Evolutionary conservation across 306 rosid species (phyloP), one percentile per base, ranked within the genome.

Genomic region (Quercus berberidifolia): DNA sequence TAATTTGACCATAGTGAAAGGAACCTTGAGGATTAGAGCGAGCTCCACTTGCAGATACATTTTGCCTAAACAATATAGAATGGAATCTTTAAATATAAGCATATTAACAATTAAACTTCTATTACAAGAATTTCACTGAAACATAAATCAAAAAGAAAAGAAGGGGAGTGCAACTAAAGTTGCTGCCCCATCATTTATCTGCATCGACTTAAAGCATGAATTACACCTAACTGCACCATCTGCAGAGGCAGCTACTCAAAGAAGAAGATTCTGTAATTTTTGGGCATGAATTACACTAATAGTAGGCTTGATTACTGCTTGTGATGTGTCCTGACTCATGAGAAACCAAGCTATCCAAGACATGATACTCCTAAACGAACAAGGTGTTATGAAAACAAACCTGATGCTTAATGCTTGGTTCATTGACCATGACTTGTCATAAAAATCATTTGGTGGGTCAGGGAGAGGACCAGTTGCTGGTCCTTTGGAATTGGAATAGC

Each of bases 21-120:
- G 97, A 94, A 52, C 99, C 99, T 83, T 92, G 97, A 52, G 97
- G 97, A 85, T 91, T 94, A 56, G 97, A 95, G 23, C 95, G 97
- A 74, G 97, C 97, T 76, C 99, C 99, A 85, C 99, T 94, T 19
- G 99, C 88, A 51, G 92, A 81, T 67, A 90, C 87, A 72, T 94
- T 94, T 90, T 81, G 92, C 90, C 97, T 94, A 75, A 74, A 20
- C 77, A 76, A 76, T 46, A 60, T 73, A 18, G 51, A 57, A 64
- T 71, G 70, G 43, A 83, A 41, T 49, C 65, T 33, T 75, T 35
- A 84, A 71, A 74, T 15, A 59, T 1, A 38, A 19, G 31, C 31
- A 23, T 26, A 18, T 67, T 43, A 43, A 7, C 49, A 43, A 43
- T 59, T 17, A 49, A 23, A 3, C 20, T 19, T 58, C 5, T 8